phyloP scores from a whole-genome alignment of 768 basidiomycete species.

The Tricholoma flavovirens region DNA sequence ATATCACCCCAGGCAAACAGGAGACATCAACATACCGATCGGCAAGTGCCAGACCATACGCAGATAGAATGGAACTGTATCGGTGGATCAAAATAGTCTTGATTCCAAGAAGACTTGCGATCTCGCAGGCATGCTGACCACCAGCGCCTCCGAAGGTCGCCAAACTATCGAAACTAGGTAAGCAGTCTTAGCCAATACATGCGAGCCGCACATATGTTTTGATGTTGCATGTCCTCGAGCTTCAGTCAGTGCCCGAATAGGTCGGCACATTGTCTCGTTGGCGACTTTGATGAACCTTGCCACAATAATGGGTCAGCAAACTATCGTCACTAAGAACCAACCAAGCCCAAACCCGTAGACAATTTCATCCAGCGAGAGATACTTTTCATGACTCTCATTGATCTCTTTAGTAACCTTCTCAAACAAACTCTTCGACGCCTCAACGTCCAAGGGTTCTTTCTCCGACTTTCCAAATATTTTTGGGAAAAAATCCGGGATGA shows the following conservation, averaged over 20 bases:
- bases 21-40: slow-evolving; percentile 42
- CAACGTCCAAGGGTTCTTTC: slow-evolving; percentile 74
- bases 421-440: slow-evolving; percentile 65
- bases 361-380: slow-evolving; percentile 73
- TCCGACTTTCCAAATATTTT: slow-evolving; percentile 92
- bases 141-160: slow-evolving; percentile 89
- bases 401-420: slow-evolving; percentile 65
- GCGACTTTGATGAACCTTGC: slow-evolving; percentile 91
- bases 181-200: neutral
- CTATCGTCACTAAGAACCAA: neutral
- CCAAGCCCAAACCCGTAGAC: slow-evolving; percentile 65
- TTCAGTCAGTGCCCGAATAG: slow-evolving; percentile 88
- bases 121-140: slow-evolving; percentile 91
- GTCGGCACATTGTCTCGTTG: slow-evolving; percentile 94
- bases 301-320: neutral
- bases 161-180: slow-evolving; percentile 37
- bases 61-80: slow-evolving; percentile 89
- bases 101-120: slow-evolving; percentile 81
- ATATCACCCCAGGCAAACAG: neutral
- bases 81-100: slow-evolving; percentile 84
- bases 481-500: slow-evolving; percentile 88
- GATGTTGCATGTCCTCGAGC: slow-evolving; percentile 80
- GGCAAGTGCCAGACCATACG: slow-evolving; percentile 90
- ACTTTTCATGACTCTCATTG: slow-evolving; percentile 54
- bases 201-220: slow-evolving; percentile 52